Evolutionary conservation across 1,284 basidiomycete genomes (phyloP), one percentile per base, ranked within the genome.

Genomic region (Psilocybe mexicana): DNA sequence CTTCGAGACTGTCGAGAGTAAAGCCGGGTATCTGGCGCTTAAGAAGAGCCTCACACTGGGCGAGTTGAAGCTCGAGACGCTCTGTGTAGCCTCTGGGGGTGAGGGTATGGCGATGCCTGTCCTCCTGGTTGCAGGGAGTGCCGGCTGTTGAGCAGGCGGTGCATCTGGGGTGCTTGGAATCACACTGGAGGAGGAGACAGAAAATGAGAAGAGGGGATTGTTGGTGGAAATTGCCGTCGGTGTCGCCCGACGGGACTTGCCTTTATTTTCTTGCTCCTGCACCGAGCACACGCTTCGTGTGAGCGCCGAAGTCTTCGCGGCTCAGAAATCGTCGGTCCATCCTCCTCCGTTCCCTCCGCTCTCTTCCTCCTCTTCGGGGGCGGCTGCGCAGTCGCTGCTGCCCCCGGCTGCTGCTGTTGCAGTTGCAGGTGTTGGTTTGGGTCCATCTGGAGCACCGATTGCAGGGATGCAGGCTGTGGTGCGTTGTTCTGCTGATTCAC

Each of bases 201-300:
- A 54, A 49, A 47, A 25, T 51, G 11, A 65, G 60, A 45, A 50
- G 58, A 61, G 61, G 48, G 60, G 64, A 60, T 49, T 52, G 59
- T 55, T 46, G 66, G 67, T 84, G 88, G 87, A 82, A 86, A 81
- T 88, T 89, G 85, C 86, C 85, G 87, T 85, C 86, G 87, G 87
- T 83, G 81, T 82, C 80, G 81, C 81, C 88, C 88, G 88, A 81
- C 86, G 84, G 85, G 81, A 88, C 88, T 86, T 88, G 87, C 91
- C 88, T 93, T 93, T 76, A 92, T 93, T 87, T 92, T 92, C 83
- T 93, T 92, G 77, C 86, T 88, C 81, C 91, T 88, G 81, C 91
- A 93, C 71, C 91, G 83, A 64, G 90, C 86, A 79, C 90, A 93
- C 62, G 90, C 90, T 75, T 93, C 91, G 77, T 93, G 90, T 67